phyloP scores from a whole-genome alignment of 2,329 filamentous ascomycete species.

The Trichoderma citrinoviride region DNA sequence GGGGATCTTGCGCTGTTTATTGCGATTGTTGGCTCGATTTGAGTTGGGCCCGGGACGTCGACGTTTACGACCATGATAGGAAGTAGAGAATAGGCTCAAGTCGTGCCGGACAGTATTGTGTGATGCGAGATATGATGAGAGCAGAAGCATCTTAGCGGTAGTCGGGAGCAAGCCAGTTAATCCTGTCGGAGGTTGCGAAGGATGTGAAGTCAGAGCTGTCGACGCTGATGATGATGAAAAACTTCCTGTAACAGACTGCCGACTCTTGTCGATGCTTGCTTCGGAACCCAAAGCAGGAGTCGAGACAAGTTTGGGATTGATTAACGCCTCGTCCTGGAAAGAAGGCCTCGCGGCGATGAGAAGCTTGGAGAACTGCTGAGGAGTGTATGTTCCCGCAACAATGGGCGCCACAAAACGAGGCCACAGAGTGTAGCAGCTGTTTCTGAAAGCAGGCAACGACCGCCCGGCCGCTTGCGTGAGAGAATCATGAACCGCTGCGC shows the following conservation, averaged over 20 bases:
- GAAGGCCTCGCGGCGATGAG: constrained; percentile 67
- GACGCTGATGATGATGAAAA: not conserved
- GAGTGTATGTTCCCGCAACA: constrained; percentile 66
- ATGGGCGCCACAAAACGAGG: constrained; percentile 79
- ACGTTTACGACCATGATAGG: constrained; percentile 53
- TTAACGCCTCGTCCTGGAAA: constrained; percentile 69
- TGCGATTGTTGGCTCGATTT: constrained; percentile 34
- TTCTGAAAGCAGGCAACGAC: constrained; percentile 70
- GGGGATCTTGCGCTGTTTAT: constrained; percentile 68
- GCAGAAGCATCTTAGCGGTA: constrained; percentile 69
- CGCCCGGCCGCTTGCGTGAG: constrained; percentile 76
- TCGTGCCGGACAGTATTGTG: constrained; percentile 77
- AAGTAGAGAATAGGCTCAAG: constrained; percentile 71
- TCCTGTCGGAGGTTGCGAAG: constrained; percentile 35
- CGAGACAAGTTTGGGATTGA: constrained; percentile 62
- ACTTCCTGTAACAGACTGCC: not conserved
- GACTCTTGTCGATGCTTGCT: not conserved
- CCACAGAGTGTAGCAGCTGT: constrained; percentile 75
- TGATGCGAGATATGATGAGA: constrained; percentile 76
- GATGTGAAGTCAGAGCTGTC: not conserved
- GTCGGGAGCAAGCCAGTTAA: constrained; percentile 63
- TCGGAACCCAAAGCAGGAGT: not conserved
- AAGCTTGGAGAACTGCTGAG: constrained; percentile 80
- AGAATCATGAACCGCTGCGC: constrained; percentile 81
- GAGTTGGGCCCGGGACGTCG: constrained; percentile 49